Evolutionary conservation across 2,329 filamentous ascomycete species (phyloP).

Genomic region (Pseudogymnoascus sp.): DNA sequence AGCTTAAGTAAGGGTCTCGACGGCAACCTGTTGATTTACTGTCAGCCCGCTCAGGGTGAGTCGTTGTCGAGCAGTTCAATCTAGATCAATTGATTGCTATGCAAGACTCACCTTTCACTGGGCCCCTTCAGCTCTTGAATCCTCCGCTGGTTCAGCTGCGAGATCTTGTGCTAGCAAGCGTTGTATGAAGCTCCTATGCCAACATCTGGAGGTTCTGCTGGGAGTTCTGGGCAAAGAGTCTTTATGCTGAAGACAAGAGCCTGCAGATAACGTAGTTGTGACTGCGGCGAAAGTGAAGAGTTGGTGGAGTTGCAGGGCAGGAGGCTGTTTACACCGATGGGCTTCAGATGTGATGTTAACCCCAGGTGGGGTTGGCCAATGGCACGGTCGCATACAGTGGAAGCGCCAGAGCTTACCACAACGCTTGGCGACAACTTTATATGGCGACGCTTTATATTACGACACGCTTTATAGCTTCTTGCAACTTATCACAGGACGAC

Average conservation of each 20-base stretch:
- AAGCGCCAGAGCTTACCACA: constrained; percentile 3
- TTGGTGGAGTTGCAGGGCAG: background rate
- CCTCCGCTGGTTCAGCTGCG: background rate
- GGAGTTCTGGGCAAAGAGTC: background rate
- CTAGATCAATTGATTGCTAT: background rate
- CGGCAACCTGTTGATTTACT: background rate
- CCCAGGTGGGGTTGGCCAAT: constrained; percentile 7
- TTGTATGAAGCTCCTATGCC: constrained; percentile 5
- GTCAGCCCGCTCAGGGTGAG: background rate
- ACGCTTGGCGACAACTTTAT: constrained; percentile 2
- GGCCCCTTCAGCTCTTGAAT: constrained; percentile 5
- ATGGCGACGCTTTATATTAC: constrained; percentile 1
- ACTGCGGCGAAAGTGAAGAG: background rate
- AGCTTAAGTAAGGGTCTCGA: constrained; percentile 2
- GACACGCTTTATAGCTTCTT: background rate
- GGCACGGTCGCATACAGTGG: constrained; percentile 2
- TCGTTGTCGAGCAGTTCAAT: background rate
- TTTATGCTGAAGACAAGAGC: background rate
- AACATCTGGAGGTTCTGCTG: background rate
- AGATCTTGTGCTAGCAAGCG: constrained; percentile 6
- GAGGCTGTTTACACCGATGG: constrained; percentile 6
- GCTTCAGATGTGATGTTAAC: constrained; percentile 7
- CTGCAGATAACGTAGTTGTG: background rate
- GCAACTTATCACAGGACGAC: background rate
- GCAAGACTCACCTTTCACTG: constrained; percentile 5